Evolutionary conservation across 1,139 yeast genomes (phyloP).

Genomic region (Yamadazyma oceani): DNA sequence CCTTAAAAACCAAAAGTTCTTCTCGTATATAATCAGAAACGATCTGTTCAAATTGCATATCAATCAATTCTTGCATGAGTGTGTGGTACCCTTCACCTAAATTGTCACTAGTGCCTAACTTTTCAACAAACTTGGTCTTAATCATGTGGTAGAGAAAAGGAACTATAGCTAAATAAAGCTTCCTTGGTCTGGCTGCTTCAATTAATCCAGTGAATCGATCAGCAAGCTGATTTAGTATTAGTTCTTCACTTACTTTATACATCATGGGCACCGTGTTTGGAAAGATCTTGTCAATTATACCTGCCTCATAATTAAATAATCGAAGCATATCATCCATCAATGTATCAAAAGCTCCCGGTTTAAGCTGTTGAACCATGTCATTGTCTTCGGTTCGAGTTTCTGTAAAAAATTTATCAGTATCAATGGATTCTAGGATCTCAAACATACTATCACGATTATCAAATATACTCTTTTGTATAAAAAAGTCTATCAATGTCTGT

Average conservation of each 20-base stretch:
- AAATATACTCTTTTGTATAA: constrained; percentile 44
- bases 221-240: constrained; percentile 41
- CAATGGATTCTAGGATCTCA: constrained; percentile 22
- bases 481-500: constrained; percentile 47
- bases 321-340: constrained; percentile 28
- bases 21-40: constrained; percentile 53
- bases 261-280: constrained; percentile 46
- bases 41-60: constrained; percentile 48
- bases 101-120: constrained; percentile 30
- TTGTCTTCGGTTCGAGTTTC: constrained; percentile 5
- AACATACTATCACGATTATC: constrained; percentile 38
- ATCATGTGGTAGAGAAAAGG: constrained; percentile 35
- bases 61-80: constrained; percentile 41
- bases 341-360: constrained; percentile 17
- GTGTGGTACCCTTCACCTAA: constrained; percentile 34
- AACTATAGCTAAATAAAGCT: constrained; percentile 28
- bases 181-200: constrained; percentile 28
- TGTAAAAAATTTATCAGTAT: constrained; percentile 10
- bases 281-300: constrained; percentile 40
- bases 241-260: constrained; percentile 49
- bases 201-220: constrained; percentile 35
- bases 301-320: constrained; percentile 37
- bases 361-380: no score
- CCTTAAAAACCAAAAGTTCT: constrained; percentile 34
- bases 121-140: constrained; percentile 24